These are phyloP conservation scores for Yamadazyma takamatsuzukensis DNA, from an alignment of 805 yeast species.

Conservation along the genomic window DNA sequence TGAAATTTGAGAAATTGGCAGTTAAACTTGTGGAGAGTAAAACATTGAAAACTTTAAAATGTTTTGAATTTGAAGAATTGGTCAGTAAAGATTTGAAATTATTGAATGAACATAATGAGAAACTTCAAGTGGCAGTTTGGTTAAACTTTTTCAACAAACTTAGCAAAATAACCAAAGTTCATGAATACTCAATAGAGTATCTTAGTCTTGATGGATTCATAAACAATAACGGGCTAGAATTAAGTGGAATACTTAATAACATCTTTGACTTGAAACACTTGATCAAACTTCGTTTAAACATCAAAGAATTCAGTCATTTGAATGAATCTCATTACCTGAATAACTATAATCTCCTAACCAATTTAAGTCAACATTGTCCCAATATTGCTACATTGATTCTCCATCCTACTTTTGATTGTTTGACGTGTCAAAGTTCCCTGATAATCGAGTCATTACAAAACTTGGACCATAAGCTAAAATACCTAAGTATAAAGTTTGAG, in stretches of 20 bases:
- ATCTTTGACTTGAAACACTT: conserved; percentile 14
- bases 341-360: conserved; percentile 10
- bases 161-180: too few relatives aligned
- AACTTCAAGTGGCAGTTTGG: conserved; percentile 17
- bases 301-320: conserved; percentile 21
- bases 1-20: conserved; percentile 10
- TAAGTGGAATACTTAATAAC: conserved; percentile 9
- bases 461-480: conserved; percentile 9
- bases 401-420: conserved; percentile 19
- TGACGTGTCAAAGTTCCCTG: conserved; percentile 16
- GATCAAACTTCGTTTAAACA: conserved; percentile 11
- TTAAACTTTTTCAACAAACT: conserved; percentile 14
- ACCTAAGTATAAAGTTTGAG: conserved; percentile 13
- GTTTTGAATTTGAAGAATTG: conserved; percentile 16
- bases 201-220: conserved; percentile 23
- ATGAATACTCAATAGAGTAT: neutral
- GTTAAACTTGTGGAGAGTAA: conserved; percentile 2
- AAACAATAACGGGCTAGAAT: conserved; percentile 10
- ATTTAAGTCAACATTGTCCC: conserved; percentile 9
- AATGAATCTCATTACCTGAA: conserved; percentile 13
- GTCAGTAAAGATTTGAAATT: conserved; percentile 11
- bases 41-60: conserved; percentile 7
- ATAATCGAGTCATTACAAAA: conserved; percentile 5
- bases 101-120: conserved; percentile 15
- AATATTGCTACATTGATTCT: conserved; percentile 8